Evolutionary conservation across 805 yeast species (phyloP), one percentile per base, ranked within the genome.

Genomic region (Wickerhamiella domercqiae): DNA sequence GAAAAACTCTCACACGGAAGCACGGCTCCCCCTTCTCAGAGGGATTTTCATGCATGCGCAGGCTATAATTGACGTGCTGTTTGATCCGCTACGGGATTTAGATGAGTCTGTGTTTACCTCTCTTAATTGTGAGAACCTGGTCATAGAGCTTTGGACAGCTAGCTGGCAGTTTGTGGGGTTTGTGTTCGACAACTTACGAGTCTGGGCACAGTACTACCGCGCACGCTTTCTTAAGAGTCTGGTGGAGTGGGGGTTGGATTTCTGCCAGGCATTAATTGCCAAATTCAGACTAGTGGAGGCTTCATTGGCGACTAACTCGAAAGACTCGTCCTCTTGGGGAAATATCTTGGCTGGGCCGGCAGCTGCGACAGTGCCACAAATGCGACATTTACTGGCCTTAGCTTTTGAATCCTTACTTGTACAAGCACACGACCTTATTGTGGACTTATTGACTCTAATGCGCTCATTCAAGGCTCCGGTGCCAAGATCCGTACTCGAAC

Each of bases 241-340:
- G 47, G 80, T 95, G 2, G 70, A 93, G 53, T 94, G 83, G 51
- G 75, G 82, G 0, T 63, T 87, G 36, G 95, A 86, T 47, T 63
- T 81, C 22, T 76, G 93, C 41, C 75, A 76, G 43, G 55, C 66
- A 2, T 59, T 86, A 24, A 53, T 86, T n/a, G 74, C 68, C 39
- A 71, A 86, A 2, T 78, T 70, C 49, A 63, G 75, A 41, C 62
- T 68, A n/a, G 52, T 73, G 29, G 58, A 53, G 15, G 55, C 56
- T 2, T 55, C 51, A 29, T 15, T 54, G 24, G 18, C 40, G 5
- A 35, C 36, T 7, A 17, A 28, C 19, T 3, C 26, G 2, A 35
- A 19, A 2, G 35, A 28, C 7, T 25, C 32, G 6, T 19, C 18
- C 17, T 31, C 38, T 26, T 48, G 47, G 37, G 57, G 58, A 4